Conservation (phyloP, 2,329 filamentous ascomycete genomes). For the Neofusicoccum ribis region DNA sequence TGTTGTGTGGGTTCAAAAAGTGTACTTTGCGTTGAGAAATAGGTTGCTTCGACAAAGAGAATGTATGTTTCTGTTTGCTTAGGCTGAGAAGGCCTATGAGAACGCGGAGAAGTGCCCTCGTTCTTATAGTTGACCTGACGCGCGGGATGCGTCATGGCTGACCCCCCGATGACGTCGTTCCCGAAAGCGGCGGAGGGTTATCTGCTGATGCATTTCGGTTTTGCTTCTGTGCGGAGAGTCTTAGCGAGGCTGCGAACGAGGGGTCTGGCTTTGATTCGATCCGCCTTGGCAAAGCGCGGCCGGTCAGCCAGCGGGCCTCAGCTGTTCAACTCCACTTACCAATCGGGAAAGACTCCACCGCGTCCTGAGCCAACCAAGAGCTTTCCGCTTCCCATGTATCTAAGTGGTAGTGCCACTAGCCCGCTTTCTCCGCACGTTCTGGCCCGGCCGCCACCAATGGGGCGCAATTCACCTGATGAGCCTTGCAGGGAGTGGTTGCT, state of each 20-base stretch:
- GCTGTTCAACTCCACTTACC: too few species aligned
- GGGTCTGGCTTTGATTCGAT: too few species aligned
- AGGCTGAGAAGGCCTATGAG: neutral
- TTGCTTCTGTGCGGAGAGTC: too few species aligned
- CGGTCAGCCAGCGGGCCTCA: too few species aligned
- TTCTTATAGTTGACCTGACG: neutral
- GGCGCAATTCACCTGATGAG: neutral
- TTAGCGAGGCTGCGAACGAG: too few species aligned
- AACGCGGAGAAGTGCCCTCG: neutral
- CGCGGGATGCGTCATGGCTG: neutral
- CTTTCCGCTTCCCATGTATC: too few species aligned
- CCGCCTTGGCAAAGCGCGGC: too few species aligned
- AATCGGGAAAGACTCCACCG: neutral
- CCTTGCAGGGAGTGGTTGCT: neutral
- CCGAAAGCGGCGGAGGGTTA: neutral
- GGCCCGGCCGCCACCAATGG: neutral
- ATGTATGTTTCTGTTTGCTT: neutral
- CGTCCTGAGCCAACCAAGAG: too few species aligned
- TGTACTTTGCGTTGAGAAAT: neutral
- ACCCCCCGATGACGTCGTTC: neutral
- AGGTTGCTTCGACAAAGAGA: neutral
- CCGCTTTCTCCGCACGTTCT: slow-evolving; percentile 1
- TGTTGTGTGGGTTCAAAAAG: neutral
- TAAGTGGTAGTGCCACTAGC: neutral
- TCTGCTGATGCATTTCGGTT: neutral